Evolutionary conservation across 2,329 filamentous ascomycete species (phyloP).

Genomic region (Juglanconis juglandina): DNA sequence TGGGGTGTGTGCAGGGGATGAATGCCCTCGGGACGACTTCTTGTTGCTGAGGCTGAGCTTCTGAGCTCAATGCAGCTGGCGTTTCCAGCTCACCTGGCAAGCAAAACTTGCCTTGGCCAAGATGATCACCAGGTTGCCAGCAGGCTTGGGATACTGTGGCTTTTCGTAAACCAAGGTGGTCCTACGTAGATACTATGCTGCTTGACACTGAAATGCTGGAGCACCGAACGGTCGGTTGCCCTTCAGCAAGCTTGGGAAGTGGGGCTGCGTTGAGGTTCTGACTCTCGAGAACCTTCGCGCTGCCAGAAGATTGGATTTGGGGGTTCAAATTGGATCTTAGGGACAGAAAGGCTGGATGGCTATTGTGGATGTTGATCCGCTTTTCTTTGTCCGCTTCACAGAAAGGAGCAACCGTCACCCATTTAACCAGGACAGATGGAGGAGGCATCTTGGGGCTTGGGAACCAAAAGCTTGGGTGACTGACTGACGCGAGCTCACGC

Average conservation of each 20-base stretch:
- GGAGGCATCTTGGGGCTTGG: background rate
- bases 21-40: background rate
- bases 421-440: background rate
- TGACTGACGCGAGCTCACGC: background rate
- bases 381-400: background rate
- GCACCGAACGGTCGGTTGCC: background rate
- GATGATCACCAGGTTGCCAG: background rate
- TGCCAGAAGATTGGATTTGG: background rate
- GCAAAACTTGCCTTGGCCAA: constrained; percentile 5
- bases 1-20: background rate
- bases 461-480: background rate
- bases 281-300: background rate
- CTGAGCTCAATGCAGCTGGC: background rate
- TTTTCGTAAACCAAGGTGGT: constrained; percentile 17
- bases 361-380: background rate
- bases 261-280: constrained; percentile 2
- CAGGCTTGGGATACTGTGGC: background rate
- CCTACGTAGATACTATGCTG: constrained; percentile 18
- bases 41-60: background rate
- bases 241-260: constrained; percentile 1
- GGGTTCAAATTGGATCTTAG: background rate
- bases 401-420: background rate
- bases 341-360: background rate
- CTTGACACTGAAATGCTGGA: constrained; percentile 11
- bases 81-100: background rate